These are phyloP conservation scores for Cucurbita pepo DNA, from an alignment of 306 rosid species.

Conservation along the genomic window DNA sequence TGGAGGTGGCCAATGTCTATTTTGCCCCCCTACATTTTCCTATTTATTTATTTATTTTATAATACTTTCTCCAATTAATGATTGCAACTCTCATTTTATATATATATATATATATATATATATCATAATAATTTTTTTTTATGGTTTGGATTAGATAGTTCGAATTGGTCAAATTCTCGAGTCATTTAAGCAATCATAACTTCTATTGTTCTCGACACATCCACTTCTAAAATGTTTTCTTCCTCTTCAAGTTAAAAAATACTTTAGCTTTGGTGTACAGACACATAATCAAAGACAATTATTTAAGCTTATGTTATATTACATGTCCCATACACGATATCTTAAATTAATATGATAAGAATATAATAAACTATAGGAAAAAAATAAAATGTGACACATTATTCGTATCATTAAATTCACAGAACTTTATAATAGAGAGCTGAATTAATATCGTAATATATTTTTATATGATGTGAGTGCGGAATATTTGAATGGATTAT, in stretches of 20 bases:
- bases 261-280: neutral
- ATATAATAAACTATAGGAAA: neutral
- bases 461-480: neutral
- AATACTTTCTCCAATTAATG: neutral
- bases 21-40: neutral
- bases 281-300: neutral
- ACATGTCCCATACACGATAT: too few species aligned
- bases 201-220: neutral
- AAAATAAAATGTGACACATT: neutral
- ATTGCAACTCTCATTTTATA: neutral
- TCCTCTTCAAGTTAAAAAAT: neutral
- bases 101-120: too few species aligned
- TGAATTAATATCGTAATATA: too few species aligned
- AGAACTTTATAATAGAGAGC: neutral
- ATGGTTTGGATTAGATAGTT: too few species aligned
- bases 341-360: too few species aligned
- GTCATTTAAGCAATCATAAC: too few species aligned
- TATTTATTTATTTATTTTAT: neutral
- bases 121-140: too few species aligned
- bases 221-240: neutral
- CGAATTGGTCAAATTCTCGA: too few species aligned
- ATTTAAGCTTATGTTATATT: neutral
- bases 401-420: neutral
- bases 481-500: neutral
- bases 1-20: neutral